Percentiles rank a stretch among this genome's conserved stretches.
These are phyloP conservation scores for Boletus eberwhitei DNA, from an alignment of 768 basidiomycete species.

Conservation along the genomic window DNA sequence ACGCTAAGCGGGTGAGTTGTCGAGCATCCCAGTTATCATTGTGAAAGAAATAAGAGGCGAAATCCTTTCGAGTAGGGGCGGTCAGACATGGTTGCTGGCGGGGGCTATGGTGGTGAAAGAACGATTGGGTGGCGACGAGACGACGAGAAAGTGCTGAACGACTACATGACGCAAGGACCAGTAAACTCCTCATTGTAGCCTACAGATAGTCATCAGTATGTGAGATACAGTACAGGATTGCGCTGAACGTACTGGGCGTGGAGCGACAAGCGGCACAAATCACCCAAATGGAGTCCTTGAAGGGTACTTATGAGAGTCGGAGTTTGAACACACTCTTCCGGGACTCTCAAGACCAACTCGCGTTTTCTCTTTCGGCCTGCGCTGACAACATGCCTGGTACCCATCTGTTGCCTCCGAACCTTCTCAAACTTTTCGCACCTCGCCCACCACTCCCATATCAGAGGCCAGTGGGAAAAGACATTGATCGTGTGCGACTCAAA, in stretches of 20 bases:
- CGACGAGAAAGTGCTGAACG: conserved; percentile 11
- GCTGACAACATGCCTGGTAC: conserved; percentile 55
- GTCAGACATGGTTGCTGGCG: background rate
- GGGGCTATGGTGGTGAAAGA: conserved; percentile 1
- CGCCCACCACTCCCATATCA: conserved; percentile 86
- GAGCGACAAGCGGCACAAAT: background rate
- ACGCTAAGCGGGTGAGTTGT: conserved; percentile 11
- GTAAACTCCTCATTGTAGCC: conserved; percentile 18
- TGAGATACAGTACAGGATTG: background rate
- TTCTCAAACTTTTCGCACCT: conserved; percentile 94
- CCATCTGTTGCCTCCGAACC: conserved; percentile 90
- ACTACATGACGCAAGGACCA: conserved; percentile 9
- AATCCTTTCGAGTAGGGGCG: conserved; percentile 24
- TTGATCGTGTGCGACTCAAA: conserved; percentile 68
- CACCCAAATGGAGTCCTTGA: conserved; percentile 7
- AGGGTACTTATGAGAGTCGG: conserved; percentile 14
- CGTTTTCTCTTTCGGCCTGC: conserved; percentile 7
- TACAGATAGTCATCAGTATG: background rate
- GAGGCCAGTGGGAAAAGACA: conserved; percentile 82
- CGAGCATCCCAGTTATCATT: conserved; percentile 51
- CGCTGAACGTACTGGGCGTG: conserved; percentile 1
- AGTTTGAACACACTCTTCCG: conserved; percentile 27
- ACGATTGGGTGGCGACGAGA: conserved; percentile 3
- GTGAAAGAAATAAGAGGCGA: conserved; percentile 62
- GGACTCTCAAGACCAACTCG: conserved; percentile 5